Conservation (phyloP, 768 basidiomycete genomes). For the Amanita thiersii region DNA sequence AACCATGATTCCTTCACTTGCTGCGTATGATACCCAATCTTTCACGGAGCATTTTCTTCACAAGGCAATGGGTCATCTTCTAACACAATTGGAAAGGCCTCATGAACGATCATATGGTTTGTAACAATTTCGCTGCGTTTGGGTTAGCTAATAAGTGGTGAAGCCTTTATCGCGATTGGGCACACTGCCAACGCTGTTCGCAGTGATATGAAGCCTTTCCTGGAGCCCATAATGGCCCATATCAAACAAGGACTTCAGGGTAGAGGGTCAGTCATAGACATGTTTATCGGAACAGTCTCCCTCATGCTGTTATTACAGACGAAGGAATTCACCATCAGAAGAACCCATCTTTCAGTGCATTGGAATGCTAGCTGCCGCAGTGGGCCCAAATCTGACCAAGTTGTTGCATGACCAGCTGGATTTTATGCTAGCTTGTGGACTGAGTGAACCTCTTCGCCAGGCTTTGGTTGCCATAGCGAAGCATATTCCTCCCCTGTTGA, state of each 20-base stretch:
- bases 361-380: constrained; percentile 90
- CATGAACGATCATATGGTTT: constrained; percentile 82
- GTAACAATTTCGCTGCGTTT: constrained; percentile 13
- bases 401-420: constrained; percentile 94
- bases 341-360: constrained; percentile 97
- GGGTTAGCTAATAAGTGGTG: constrained; percentile 6
- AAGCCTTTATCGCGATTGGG: constrained; percentile 94
- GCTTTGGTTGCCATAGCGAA: constrained; percentile 80
- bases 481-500: constrained; percentile 83
- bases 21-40: constrained; percentile 87
- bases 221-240: constrained; percentile 83
- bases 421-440: constrained; percentile 89
- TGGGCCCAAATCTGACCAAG: constrained; percentile 94
- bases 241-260: constrained; percentile 86
- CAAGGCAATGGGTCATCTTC: constrained; percentile 87
- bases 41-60: constrained; percentile 90
- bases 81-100: constrained; percentile 83
- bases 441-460: constrained; percentile 82
- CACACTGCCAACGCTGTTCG: constrained; percentile 88
- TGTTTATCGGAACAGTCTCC: not conserved
- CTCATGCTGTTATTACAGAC: constrained; percentile 26
- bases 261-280: constrained; percentile 54
- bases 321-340: constrained; percentile 89
- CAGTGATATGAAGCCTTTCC: constrained; percentile 92
- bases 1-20: constrained; percentile 89